phyloP scores from a whole-genome alignment of 139 green algal species.

The Picochlorum costavermella region DNA sequence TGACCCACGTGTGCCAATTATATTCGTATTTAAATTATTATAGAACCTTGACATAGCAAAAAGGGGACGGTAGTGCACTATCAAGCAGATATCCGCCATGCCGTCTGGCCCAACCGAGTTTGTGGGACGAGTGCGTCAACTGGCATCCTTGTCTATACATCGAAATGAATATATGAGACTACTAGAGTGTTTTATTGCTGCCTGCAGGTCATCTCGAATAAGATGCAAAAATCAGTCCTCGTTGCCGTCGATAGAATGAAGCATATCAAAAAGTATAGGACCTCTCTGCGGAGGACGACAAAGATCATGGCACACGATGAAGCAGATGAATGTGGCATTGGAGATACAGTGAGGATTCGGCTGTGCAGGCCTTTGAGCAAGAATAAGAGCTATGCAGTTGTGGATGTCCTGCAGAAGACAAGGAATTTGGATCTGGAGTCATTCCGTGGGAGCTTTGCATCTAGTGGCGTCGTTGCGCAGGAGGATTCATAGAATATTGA shows the following conservation, averaged over 20 bases:
- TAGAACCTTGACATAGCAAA: no score
- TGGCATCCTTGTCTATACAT: no score
- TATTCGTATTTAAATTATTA: no score
- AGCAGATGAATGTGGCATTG: conserved; percentile 44
- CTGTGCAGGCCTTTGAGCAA: conserved; percentile 50
- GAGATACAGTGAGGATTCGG: conserved; percentile 47
- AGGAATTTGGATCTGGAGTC: conserved; percentile 35
- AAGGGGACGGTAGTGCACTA: no score
- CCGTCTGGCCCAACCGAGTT: background rate
- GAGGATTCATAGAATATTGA: background rate
- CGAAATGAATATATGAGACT: no score
- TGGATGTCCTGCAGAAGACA: conserved; percentile 32
- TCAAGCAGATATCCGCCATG: no score
- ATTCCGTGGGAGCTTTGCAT: conserved; percentile 17
- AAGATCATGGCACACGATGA: conserved; percentile 62
- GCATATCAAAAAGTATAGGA: conserved; percentile 36
- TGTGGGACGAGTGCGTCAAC: background rate
- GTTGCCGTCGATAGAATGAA: conserved; percentile 37
- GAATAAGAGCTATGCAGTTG: conserved; percentile 41
- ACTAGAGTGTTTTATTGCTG: no score
- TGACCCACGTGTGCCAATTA: no score
- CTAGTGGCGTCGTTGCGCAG: conserved; percentile 4
- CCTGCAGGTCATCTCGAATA: conserved; percentile 49
- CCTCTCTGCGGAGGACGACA: conserved; percentile 21
- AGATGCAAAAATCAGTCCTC: conserved; percentile 49